phyloP scores from a whole-genome alignment of 1,139 yeast species.

The Hyphopichia pseudoburtonii region DNA sequence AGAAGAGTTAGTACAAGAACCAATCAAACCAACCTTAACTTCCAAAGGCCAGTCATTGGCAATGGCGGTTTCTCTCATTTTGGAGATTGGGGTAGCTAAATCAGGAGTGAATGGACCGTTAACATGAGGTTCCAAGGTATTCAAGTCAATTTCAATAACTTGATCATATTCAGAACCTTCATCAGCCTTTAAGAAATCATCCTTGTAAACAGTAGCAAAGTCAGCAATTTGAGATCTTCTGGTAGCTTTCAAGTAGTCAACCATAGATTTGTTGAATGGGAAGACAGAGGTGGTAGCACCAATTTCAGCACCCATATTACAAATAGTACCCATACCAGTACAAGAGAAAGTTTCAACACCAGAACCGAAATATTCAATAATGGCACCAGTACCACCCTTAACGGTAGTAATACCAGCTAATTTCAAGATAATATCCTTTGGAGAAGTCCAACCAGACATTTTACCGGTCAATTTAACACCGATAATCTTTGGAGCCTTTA shows the following conservation, averaged over 20 bases:
- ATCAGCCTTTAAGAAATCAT: slow-evolving; percentile 85
- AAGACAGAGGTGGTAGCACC: slow-evolving; percentile 99
- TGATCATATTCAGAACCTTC: slow-evolving; percentile 95
- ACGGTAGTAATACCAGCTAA: slow-evolving; percentile 97
- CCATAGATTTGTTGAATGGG: slow-evolving; percentile 95
- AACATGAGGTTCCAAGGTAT: slow-evolving; percentile 94
- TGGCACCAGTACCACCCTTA: slow-evolving; percentile 98
- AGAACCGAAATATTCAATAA: slow-evolving; percentile 95
- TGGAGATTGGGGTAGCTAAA: slow-evolving; percentile 95
- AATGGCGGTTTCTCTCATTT: slow-evolving; percentile 84
- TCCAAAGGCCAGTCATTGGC: slow-evolving; percentile 93
- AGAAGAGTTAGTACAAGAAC: slow-evolving; percentile 99
- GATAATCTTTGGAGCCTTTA: slow-evolving; percentile 95
- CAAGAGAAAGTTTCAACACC: slow-evolving; percentile 96
- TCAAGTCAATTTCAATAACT: slow-evolving; percentile 90
- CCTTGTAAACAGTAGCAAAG: slow-evolving; percentile 72
- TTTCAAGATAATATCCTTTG: slow-evolving; percentile 94
- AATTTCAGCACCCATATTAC: slow-evolving; percentile 99
- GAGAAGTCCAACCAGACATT: slow-evolving; percentile 97
- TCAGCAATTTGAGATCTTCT: slow-evolving; percentile 81
- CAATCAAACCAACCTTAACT: slow-evolving; percentile 94
- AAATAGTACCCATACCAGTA: slow-evolving; percentile 99
- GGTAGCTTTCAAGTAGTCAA: slow-evolving; percentile 82
- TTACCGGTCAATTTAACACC: slow-evolving; percentile 97
- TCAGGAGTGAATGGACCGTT: slow-evolving; percentile 99